Evolutionary conservation across 2,329 filamentous ascomycete genomes (phyloP), one percentile per base, ranked within the genome.

Genomic region (Corinectria fuckeliana): DNA sequence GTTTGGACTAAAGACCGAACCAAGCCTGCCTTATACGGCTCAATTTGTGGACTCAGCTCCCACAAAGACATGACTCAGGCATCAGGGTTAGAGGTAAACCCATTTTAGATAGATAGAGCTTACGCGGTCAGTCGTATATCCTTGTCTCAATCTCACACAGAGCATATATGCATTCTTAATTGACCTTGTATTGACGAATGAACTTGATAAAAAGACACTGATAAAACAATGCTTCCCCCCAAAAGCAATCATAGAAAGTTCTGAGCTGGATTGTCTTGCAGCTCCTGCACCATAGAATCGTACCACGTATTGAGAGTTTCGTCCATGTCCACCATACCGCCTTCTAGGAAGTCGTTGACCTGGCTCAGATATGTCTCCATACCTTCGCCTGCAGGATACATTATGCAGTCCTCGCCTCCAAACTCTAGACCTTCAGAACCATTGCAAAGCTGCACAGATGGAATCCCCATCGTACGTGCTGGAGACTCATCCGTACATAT

Each of bases 301-400:
- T 58, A 58, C 49, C 56, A 58, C 5, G 16, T 41, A 21, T 53
- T 41, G 2, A 58, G 56, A 20, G 56, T 32, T 6, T 58, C 56
- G 26, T 56, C 60, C 32, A 60, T 60, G 11, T 61, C 57, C 3
- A 61, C 30, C 14, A 49, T 60, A 0, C 57, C 60, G 8, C 57
- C 53, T 28, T 61, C 57, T 3, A 62, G 14, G 16, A 60, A 54
- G 5, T 56, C 57, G 8, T 52, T 60, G 14, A 61, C 57, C 14
- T 60, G 57, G 4, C 28, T 58, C 9, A 56, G 50, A 30, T 62
- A 62, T 3, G 50, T 28, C n/a, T 62, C 60, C 49, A 62, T 44
- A 2, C 49, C 36, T 16, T 61, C 38, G 1, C 50, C 45, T 16
- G 34, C 32, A 2, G 57, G 32, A 18, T 60, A 56, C 16, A 53